Percentiles rank a stretch among this genome's conserved stretches.
phyloP scores from a whole-genome alignment of 1,284 basidiomycete species.

The Xerocomus amazonicus region DNA sequence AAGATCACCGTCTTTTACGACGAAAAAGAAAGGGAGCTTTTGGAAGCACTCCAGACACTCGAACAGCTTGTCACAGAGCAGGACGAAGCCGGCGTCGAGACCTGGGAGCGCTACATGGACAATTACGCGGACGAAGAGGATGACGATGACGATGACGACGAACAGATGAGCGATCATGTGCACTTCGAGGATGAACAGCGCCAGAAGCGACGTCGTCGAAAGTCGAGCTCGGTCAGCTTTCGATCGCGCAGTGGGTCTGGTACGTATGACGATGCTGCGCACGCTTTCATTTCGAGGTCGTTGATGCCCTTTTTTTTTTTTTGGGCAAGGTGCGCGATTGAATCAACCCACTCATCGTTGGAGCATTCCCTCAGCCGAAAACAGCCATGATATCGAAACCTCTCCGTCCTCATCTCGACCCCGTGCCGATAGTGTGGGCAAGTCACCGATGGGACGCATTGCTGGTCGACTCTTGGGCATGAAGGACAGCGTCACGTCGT shows the following conservation, averaged over 20 bases:
- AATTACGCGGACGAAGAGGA: constrained; percentile 64
- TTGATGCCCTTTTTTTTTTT: too few relatives aligned
- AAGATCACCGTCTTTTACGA: constrained; percentile 86
- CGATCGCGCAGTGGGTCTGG: constrained; percentile 26
- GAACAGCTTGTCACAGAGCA: constrained; percentile 64
- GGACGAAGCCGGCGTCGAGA: constrained; percentile 62
- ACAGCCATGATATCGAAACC: constrained; percentile 32
- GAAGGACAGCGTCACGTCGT: constrained; percentile 50
- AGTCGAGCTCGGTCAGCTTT: constrained; percentile 36
- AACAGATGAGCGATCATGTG: constrained; percentile 52
- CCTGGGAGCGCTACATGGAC: constrained; percentile 43
- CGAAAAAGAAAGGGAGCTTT: constrained; percentile 69
- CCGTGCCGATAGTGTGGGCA: constrained; percentile 26
- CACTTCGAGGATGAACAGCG: constrained; percentile 41
- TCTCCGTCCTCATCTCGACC: constrained; percentile 31
- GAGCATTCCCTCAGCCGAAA: constrained; percentile 50
- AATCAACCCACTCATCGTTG: constrained; percentile 34
- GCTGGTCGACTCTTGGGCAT: constrained; percentile 48
- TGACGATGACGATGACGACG: constrained; percentile 64
- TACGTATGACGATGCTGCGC: constrained; percentile 8
- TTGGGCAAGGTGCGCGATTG: constrained; percentile 21
- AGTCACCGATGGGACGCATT: constrained; percentile 44
- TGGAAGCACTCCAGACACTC: constrained; percentile 59
- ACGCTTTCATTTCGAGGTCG: too few relatives aligned
- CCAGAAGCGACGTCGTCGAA: constrained; percentile 32